phyloP scores from a whole-genome alignment of 2,329 filamentous ascomycete species.

The Graphilbum ipis-grandicollis region DNA sequence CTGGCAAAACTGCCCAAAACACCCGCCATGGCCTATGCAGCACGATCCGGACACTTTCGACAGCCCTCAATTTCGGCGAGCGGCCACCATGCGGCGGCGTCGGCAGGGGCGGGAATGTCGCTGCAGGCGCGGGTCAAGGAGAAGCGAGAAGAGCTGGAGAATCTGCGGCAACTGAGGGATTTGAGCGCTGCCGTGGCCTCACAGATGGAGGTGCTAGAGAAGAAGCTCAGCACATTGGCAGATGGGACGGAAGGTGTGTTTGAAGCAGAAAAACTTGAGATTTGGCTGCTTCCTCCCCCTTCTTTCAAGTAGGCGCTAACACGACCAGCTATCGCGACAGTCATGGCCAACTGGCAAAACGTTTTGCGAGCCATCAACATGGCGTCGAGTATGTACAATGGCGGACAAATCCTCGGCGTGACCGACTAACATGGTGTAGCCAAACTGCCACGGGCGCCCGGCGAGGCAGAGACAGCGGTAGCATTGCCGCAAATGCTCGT shows the following conservation, averaged over 20 bases:
- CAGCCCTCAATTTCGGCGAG: constrained; percentile 34
- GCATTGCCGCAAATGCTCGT: constrained; percentile 66
- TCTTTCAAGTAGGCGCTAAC: too few species aligned
- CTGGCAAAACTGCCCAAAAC: too few species aligned
- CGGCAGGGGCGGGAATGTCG: constrained; percentile 39
- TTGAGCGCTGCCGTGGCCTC: constrained; percentile 61
- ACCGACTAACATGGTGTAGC: constrained; percentile 23
- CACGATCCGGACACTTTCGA: constrained; percentile 44
- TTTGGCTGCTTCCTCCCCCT: too few species aligned
- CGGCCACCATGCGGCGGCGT: constrained; percentile 14
- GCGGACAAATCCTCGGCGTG: neutral
- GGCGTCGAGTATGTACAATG: constrained; percentile 52
- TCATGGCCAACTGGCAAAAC: constrained; percentile 76
- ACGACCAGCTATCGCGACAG: constrained; percentile 55
- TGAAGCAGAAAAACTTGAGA: too few species aligned
- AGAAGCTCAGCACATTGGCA: constrained; percentile 60
- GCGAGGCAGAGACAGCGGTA: constrained; percentile 19
- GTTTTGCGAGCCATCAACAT: constrained; percentile 72
- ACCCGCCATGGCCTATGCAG: constrained; percentile 8
- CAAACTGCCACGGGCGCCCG: constrained; percentile 48
- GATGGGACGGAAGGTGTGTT: constrained; percentile 69
- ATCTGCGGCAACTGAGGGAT: constrained; percentile 59
- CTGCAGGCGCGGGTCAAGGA: constrained; percentile 64
- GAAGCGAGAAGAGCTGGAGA: constrained; percentile 71
- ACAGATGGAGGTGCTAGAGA: constrained; percentile 69